Evolutionary conservation across 2,329 filamentous ascomycete genomes (phyloP), one percentile per base, ranked within the genome.

Genomic region (Allantophomopsis cytisporea): DNA sequence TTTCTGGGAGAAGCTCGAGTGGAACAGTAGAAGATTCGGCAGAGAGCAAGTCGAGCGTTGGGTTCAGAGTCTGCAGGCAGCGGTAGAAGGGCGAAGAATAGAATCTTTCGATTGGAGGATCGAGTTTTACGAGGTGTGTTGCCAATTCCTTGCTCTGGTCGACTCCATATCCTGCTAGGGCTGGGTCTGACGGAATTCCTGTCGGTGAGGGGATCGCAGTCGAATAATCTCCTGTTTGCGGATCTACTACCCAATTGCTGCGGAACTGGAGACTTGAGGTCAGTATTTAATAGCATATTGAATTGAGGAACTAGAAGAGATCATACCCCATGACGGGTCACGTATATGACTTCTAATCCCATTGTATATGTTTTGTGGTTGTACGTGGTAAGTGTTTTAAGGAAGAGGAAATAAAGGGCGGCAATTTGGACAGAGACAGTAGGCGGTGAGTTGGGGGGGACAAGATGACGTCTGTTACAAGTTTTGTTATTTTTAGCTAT

Each of bases 21-120:
- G 36, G n/a, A 21, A 50, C 42, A 41, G 38, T 2, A 3, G 31
- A 10, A 12, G n/a, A 7, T 14, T 11, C 4, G 45, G 43, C 15
- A 47, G 57, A 54, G 37, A 75, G 64, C 10, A 56, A 56, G n/a
- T 64, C 58, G 37, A 79, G 64, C 49, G 80, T 80, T 0, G 87
- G 86, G 36, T 71, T 66, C 39, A 94, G 75, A 2, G 87, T 94
- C 62, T 94, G 83, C 33, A 94, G 64, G 55, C 87, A 94, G 47
- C 87, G 76, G 59, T 91, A 94, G 61, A 86, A 94, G 0, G 85
- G 83, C 44, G 80, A 87, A 23, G 76, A 83, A 63, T 94, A 96
- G 48, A 96, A 71, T 36, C 69, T 69, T 39, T 86, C 79, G 43
- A 89, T 71, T 2, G 79, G 73, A 28, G 83, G 82, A 14, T 76